Evolutionary conservation across 192 early-diverging fungal genomes (phyloP).

Genomic region (Entomortierella lignicola): DNA sequence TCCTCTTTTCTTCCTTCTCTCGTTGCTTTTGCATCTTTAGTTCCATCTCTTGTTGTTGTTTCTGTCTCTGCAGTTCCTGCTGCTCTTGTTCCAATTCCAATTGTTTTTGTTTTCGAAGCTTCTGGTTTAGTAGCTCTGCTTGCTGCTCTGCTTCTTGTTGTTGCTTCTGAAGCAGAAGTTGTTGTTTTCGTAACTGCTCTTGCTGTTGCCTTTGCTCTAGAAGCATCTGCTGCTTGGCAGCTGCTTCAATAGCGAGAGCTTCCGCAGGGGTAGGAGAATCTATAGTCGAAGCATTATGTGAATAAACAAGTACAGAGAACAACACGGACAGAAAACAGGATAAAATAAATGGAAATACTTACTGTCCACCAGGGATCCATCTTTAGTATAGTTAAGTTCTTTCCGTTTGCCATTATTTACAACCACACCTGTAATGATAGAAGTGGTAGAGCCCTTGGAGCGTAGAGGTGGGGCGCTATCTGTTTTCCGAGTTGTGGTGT

Average conservation of each 20-base stretch:
- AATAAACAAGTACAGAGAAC: neutral
- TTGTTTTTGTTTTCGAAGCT: conserved; percentile 19
- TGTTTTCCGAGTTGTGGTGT: conserved; percentile 21
- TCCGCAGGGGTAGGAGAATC: conserved; percentile 53
- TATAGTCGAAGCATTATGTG: neutral
- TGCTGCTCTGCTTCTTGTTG: conserved; percentile 19
- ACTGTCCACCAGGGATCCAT: conserved; percentile 16
- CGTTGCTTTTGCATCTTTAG: conserved; percentile 18
- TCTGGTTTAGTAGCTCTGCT: conserved; percentile 20
- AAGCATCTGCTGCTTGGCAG: conserved; percentile 40
- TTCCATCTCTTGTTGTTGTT: conserved; percentile 45
- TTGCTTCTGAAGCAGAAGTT: conserved; percentile 23
- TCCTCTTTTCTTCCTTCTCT: conserved; percentile 17
- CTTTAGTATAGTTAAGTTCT: conserved; percentile 30
- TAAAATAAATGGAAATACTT: too few species aligned
- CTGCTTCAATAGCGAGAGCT: conserved; percentile 42
- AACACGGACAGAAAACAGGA: neutral
- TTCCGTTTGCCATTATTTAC: conserved; percentile 48
- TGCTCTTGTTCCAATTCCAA: conserved; percentile 30
- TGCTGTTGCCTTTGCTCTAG: conserved; percentile 46
- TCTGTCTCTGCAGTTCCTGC: conserved; percentile 24
- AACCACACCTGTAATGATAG: conserved; percentile 51
- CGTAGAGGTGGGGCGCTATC: conserved; percentile 19
- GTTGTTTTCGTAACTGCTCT: conserved; percentile 39
- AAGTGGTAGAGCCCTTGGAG: conserved; percentile 48